phyloP scores from a whole-genome alignment of 2,329 filamentous ascomycete species.

The Aspergillus ochraceus region DNA sequence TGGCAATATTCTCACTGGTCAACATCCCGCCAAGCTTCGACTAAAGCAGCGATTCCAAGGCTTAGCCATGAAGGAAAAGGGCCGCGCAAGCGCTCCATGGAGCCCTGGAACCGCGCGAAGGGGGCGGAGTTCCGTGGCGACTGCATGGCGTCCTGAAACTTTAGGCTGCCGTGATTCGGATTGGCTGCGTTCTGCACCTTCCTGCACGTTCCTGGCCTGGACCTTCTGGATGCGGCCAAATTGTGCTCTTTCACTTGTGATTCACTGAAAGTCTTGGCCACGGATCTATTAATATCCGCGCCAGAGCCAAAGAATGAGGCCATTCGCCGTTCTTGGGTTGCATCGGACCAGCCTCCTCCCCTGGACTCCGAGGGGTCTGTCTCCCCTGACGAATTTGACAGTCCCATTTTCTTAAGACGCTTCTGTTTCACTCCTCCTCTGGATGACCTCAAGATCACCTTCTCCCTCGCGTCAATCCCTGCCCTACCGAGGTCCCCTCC shows the following conservation, averaged over 20 bases:
- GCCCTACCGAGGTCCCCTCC: background rate
- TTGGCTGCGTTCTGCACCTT: conserved; percentile 2
- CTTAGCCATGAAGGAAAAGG: conserved; percentile 6
- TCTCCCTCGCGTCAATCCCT: background rate
- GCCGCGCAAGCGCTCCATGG: conserved; percentile 19
- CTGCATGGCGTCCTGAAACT: conserved; percentile 1
- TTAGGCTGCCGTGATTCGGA: conserved; percentile 9
- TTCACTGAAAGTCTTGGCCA: background rate
- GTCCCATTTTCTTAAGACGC: too few species aligned
- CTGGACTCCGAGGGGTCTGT: too few species aligned
- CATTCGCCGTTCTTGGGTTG: background rate
- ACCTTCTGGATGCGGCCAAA: background rate
- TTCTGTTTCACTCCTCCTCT: too few species aligned
- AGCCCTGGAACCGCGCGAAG: background rate
- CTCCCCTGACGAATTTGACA: too few species aligned
- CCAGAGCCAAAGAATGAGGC: background rate
- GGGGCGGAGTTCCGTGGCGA: background rate
- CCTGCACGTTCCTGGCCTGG: background rate
- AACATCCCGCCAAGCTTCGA: conserved; percentile 17
- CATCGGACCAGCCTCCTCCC: too few species aligned
- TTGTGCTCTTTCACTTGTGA: too few species aligned
- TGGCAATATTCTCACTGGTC: conserved; percentile 4
- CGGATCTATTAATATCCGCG: background rate
- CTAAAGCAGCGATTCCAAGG: conserved; percentile 19
- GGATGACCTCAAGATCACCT: too few species aligned